Conservation (phyloP, 2,329 filamentous ascomycete genomes). For the Ophiostoma sp. region DNA sequence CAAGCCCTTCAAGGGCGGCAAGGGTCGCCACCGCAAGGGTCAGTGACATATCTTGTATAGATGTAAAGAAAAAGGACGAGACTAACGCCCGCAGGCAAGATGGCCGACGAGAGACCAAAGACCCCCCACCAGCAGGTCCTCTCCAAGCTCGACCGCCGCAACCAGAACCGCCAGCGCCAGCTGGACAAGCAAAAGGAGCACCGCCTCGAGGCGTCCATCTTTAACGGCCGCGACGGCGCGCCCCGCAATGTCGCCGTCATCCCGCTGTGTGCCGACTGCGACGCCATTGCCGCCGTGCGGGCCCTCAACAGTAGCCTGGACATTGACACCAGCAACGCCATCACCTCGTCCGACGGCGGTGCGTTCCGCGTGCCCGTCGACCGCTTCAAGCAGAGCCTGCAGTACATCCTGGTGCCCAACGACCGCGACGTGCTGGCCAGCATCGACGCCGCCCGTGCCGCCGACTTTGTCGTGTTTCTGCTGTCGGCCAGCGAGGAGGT, state of each 20-base stretch:
- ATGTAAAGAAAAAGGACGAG: not conserved
- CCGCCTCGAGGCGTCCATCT: constrained; percentile 71
- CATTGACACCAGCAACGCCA: constrained; percentile 56
- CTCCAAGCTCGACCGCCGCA: constrained; percentile 92
- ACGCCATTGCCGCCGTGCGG: constrained; percentile 61
- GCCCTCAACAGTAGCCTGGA: constrained; percentile 75
- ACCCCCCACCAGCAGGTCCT: constrained; percentile 94
- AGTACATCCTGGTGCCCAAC: constrained; percentile 63
- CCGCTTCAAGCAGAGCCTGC: constrained; percentile 89
- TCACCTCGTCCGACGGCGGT: constrained; percentile 11
- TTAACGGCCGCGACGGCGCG: constrained; percentile 79
- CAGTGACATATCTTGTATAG: not conserved
- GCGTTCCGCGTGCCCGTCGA: constrained; percentile 65
- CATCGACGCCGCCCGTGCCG: constrained; percentile 78
- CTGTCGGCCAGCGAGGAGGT: constrained; percentile 79
- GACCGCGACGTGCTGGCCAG: constrained; percentile 69
- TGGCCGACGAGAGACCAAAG: constrained; percentile 71
- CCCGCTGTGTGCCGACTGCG: constrained; percentile 69
- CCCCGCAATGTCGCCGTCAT: constrained; percentile 84
- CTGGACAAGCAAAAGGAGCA: constrained; percentile 78
- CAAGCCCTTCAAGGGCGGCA: constrained; percentile 89
- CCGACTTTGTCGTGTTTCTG: constrained; percentile 86
- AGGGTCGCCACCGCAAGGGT: constrained; percentile 50
- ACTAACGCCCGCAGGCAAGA: constrained; percentile 57
- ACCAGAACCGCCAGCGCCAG: constrained; percentile 89